phyloP scores from a whole-genome alignment of 805 yeast genomes.

The Priceomyces fermenticarens region DNA sequence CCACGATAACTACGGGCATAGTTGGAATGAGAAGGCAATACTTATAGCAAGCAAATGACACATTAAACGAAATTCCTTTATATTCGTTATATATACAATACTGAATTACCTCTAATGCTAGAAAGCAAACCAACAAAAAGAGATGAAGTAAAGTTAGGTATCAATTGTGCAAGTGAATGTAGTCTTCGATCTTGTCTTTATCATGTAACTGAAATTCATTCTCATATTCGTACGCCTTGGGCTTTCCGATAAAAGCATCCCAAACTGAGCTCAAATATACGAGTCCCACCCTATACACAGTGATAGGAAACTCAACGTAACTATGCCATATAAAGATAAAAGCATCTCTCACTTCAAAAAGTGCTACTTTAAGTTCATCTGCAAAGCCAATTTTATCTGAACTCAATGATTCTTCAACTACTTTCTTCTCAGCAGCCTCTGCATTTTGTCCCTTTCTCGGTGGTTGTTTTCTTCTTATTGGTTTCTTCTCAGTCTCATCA shows the following conservation, averaged over 20 bases:
- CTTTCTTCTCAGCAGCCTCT: neutral
- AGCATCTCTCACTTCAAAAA: constrained; percentile 54
- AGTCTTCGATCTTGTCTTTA: constrained; percentile 2
- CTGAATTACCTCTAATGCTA: no score
- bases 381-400: constrained; percentile 10
- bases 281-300: constrained; percentile 49
- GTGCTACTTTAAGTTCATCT: constrained; percentile 51
- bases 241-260: constrained; percentile 73
- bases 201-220: constrained; percentile 5
- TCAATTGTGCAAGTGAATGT: constrained; percentile 1
- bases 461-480: constrained; percentile 2
- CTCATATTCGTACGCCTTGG: constrained; percentile 6
- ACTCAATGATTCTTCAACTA: neutral
- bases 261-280: constrained; percentile 56
- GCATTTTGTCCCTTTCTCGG: neutral
- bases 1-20: no score
- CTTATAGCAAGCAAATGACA: no score
- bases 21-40: no score
- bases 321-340: constrained; percentile 61
- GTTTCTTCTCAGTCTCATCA: constrained; percentile 1
- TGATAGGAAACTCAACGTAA: constrained; percentile 67
- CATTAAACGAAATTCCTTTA: no score
- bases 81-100: no score
- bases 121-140: no score
- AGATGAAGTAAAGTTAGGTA: no score